Conservation (phyloP, 2,329 filamentous ascomycete genomes). For the Diaporthe citriasiana region DNA sequence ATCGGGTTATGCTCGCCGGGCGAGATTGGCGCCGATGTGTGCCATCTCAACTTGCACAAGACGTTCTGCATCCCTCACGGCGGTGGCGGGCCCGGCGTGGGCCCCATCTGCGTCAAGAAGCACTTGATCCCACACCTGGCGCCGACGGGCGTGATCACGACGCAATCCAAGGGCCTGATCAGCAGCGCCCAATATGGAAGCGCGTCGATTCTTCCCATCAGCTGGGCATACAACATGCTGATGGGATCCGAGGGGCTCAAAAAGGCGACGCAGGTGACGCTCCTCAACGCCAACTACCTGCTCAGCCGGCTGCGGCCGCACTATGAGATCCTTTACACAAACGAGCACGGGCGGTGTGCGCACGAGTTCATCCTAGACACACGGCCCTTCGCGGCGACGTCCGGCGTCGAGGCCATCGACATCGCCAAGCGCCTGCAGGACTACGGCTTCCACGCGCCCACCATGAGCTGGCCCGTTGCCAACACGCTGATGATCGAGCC, state of each 20-base stretch:
- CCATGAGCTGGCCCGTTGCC: constrained; percentile 95
- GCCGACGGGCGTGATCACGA: constrained; percentile 55
- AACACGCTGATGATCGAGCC: constrained; percentile 99
- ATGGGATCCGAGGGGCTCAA: constrained; percentile 89
- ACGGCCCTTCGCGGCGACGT: constrained; percentile 85
- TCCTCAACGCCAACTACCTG: constrained; percentile 99
- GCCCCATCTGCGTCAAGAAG: constrained; percentile 90
- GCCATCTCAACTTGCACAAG: constrained; percentile 98
- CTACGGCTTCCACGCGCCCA: constrained; percentile 97
- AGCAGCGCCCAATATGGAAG: constrained; percentile 89
- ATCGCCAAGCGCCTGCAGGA: constrained; percentile 97
- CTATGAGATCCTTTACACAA: constrained; percentile 95
- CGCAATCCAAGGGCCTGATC: constrained; percentile 71
- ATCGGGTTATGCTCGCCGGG: constrained; percentile 95
- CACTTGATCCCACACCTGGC: constrained; percentile 85
- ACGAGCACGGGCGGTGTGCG: constrained; percentile 87
- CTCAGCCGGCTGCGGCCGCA: constrained; percentile 87
- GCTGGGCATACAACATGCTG: constrained; percentile 94
- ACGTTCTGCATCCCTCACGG: constrained; percentile 99
- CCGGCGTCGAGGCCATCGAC: constrained; percentile 91
- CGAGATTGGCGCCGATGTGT: constrained; percentile 95
- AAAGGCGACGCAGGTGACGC: constrained; percentile 89
- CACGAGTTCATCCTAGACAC: constrained; percentile 98
- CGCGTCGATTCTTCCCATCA: constrained; percentile 93
- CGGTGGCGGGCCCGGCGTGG: constrained; percentile 92